Percentiles rank a stretch among this genome's conserved stretches.
Conservation (phyloP, 2,329 filamentous ascomycete genomes). For the Sclerotinia borealis region DNA sequence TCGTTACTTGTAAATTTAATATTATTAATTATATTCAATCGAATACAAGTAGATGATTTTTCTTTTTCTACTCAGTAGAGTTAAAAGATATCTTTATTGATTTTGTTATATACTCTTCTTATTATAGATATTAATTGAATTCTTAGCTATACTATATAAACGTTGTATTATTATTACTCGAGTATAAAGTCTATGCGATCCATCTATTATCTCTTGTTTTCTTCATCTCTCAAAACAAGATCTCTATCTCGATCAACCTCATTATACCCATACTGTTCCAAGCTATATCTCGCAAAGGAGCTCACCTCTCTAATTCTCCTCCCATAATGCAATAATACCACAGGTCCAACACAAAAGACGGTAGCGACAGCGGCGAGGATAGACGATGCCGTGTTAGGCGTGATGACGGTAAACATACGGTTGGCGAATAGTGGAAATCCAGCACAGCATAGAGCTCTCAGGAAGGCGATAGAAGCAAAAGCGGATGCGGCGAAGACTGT, state of each 20-base stretch:
- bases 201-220: too few relatives aligned
- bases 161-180: too few relatives aligned
- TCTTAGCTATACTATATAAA: too few relatives aligned
- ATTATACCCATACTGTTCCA: not conserved
- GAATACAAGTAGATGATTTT: too few relatives aligned
- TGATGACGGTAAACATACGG: slow-evolving; percentile 37
- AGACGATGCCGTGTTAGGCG: slow-evolving; percentile 36
- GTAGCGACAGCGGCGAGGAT: slow-evolving; percentile 38
- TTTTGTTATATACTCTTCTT: too few relatives aligned
- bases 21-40: too few relatives aligned
- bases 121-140: too few relatives aligned
- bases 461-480: slow-evolving; percentile 37
- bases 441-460: slow-evolving; percentile 36
- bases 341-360: slow-evolving; percentile 35
- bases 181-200: too few relatives aligned
- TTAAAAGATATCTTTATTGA: too few relatives aligned
- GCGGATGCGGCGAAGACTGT: slow-evolving; percentile 39
- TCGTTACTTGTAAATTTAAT: too few relatives aligned
- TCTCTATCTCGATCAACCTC: not conserved
- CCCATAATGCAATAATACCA: slow-evolving; percentile 35
- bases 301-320: not conserved
- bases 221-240: not conserved
- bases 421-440: slow-evolving; percentile 37
- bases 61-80: too few relatives aligned
- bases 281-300: not conserved